phyloP scores from a whole-genome alignment of 768 basidiomycete species.

The Krasilnikovozyma curviuscula region DNA sequence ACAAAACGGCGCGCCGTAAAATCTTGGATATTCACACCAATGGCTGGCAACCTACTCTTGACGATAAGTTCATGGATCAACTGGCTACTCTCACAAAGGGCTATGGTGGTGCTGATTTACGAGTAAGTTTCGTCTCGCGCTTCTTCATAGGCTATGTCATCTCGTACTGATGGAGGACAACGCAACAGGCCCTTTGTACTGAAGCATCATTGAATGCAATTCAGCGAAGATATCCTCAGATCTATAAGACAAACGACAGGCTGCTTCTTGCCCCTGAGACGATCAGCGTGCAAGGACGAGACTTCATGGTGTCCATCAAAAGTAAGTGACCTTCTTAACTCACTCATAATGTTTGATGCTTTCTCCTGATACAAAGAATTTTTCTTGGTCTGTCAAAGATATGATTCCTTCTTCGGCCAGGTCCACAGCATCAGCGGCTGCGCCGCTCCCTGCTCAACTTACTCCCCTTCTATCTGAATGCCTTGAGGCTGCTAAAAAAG shows the following conservation, averaged over 20 bases:
- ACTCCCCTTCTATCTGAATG: conserved; percentile 50
- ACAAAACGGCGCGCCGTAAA: conserved; percentile 60
- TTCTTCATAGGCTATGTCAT: background rate
- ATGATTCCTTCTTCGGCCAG: conserved; percentile 86
- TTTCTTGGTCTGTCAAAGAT: conserved; percentile 34
- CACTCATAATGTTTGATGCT: background rate
- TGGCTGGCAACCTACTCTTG: conserved; percentile 71
- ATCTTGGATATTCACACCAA: conserved; percentile 79
- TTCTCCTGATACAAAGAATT: background rate
- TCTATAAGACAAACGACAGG: conserved; percentile 78
- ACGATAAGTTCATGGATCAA: conserved; percentile 37
- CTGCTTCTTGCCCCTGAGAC: conserved; percentile 65
- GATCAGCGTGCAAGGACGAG: conserved; percentile 62
- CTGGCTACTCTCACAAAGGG: conserved; percentile 84
- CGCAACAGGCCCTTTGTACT: conserved; percentile 63
- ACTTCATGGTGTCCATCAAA: conserved; percentile 94
- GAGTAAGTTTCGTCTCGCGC: conserved; percentile 39
- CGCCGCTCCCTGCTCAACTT: conserved; percentile 67
- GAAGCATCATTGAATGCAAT: conserved; percentile 93
- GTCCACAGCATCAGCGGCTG: conserved; percentile 66
- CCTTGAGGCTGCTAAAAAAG: conserved; percentile 49
- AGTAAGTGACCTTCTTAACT: conserved; percentile 36
- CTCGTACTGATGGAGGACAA: background rate
- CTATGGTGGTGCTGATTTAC: conserved; percentile 88
- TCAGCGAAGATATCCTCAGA: conserved; percentile 87